phyloP scores from a whole-genome alignment of 2,329 filamentous ascomycete genomes.

The Cladophialophora bantiana region DNA sequence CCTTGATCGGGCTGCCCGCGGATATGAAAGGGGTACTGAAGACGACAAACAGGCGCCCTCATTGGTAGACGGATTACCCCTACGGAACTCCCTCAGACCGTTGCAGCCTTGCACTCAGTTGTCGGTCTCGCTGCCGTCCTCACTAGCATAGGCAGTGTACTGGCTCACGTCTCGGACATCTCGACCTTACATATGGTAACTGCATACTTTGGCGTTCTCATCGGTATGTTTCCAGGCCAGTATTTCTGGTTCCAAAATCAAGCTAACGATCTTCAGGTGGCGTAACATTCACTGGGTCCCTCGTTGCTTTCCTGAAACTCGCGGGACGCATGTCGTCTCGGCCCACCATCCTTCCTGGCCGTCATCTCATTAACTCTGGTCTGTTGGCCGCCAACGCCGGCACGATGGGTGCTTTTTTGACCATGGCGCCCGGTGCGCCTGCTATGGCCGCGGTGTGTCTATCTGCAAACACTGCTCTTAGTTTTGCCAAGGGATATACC shows the following conservation, averaged over 20 bases:
- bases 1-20: background rate
- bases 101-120: constrained; percentile 87
- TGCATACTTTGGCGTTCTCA: constrained; percentile 84
- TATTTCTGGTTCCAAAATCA: constrained; percentile 9
- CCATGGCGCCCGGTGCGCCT: constrained; percentile 80
- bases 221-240: constrained; percentile 57
- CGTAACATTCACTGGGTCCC: constrained; percentile 88
- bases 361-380: constrained; percentile 76
- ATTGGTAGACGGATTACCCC: constrained; percentile 88
- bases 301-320: constrained; percentile 88
- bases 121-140: constrained; percentile 87
- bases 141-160: constrained; percentile 85
- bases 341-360: constrained; percentile 74
- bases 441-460: constrained; percentile 79
- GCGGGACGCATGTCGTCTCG: constrained; percentile 81
- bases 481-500: constrained; percentile 85
- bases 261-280: constrained; percentile 59
- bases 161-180: constrained; percentile 70
- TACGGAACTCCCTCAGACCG: constrained; percentile 86
- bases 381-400: constrained; percentile 78
- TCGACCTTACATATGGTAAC: constrained; percentile 83
- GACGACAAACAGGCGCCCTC: constrained; percentile 54
- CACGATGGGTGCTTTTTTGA: constrained; percentile 83
- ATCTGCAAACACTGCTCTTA: constrained; percentile 76
- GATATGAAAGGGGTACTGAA: background rate